Conservation (phyloP, 345 rosid genomes). For the Camelina sativa region DNA sequence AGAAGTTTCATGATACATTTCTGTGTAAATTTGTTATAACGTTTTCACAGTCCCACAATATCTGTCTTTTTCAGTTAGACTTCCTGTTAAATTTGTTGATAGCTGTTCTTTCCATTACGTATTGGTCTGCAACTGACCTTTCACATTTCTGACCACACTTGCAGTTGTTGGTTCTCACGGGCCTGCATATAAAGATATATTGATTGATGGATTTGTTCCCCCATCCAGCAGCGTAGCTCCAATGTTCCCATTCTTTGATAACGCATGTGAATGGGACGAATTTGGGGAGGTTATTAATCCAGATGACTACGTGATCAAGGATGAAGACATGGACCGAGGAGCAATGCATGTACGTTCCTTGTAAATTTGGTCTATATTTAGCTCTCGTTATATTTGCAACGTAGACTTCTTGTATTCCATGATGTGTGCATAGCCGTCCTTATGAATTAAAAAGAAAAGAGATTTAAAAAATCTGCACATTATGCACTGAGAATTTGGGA, state of each 20-base stretch:
- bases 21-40: not conserved
- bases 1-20: constrained; percentile 27
- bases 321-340: constrained; percentile 79
- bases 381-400: not conserved
- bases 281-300: constrained; percentile 98
- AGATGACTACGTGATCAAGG: constrained; percentile 89
- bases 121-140: constrained; percentile 33
- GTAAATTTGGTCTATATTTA: constrained; percentile 14
- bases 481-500: constrained; percentile 15
- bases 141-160: constrained; percentile 35
- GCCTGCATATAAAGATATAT: constrained; percentile 68
- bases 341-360: constrained; percentile 63
- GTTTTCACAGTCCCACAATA: constrained; percentile 20
- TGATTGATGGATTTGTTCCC: constrained; percentile 94
- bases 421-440: constrained; percentile 21
- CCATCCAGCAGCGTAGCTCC: constrained; percentile 83
- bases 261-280: constrained; percentile 88
- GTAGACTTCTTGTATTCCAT: constrained; percentile 17
- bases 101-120: not conserved
- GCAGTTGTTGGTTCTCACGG: constrained; percentile 63
- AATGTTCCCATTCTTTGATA: constrained; percentile 91
- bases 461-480: not conserved
- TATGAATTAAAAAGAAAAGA: not conserved
- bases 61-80: constrained; percentile 14
- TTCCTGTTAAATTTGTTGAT: not conserved